Conservation (phyloP, 2,329 filamentous ascomycete species). For the Epichloe sibirici region DNA sequence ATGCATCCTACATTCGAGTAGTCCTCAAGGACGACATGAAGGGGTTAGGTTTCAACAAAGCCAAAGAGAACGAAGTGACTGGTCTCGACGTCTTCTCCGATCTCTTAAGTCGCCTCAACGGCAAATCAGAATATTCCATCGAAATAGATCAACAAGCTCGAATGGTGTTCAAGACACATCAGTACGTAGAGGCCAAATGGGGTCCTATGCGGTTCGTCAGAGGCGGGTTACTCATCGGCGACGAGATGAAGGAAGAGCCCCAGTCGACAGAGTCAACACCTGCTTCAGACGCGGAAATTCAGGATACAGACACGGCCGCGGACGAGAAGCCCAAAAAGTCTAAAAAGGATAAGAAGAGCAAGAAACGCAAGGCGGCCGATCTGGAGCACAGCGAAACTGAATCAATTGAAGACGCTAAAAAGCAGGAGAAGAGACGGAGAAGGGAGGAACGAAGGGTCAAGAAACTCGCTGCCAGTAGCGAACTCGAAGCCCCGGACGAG, state of each 20-base stretch:
- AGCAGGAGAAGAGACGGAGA: slow-evolving; percentile 23
- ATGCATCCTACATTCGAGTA: slow-evolving; percentile 75
- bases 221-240: slow-evolving; percentile 59
- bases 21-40: slow-evolving; percentile 82
- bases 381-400: slow-evolving; percentile 14
- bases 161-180: slow-evolving; percentile 57
- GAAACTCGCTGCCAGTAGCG: slow-evolving; percentile 9
- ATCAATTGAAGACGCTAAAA: slow-evolving; percentile 13
- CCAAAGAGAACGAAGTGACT: slow-evolving; percentile 65
- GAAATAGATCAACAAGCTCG: slow-evolving; percentile 56
- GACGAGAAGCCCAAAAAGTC: slow-evolving; percentile 15
- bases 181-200: slow-evolving; percentile 64
- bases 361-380: slow-evolving; percentile 37
- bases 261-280: slow-evolving; percentile 8
- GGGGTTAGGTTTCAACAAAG: slow-evolving; percentile 72
- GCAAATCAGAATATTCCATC: slow-evolving; percentile 63
- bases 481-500: slow-evolving; percentile 11
- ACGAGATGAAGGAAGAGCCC: slow-evolving; percentile 34
- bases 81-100: slow-evolving; percentile 81
- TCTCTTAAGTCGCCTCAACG: slow-evolving; percentile 78
- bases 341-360: slow-evolving; percentile 33
- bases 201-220: slow-evolving; percentile 76
- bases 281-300: slow-evolving; percentile 8
- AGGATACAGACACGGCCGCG: slow-evolving; percentile 4
- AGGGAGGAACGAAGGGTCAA: slow-evolving; percentile 26